These are phyloP conservation scores for Testicularia cyperi DNA, from an alignment of 1,284 basidiomycete species.

Conservation along the genomic window DNA sequence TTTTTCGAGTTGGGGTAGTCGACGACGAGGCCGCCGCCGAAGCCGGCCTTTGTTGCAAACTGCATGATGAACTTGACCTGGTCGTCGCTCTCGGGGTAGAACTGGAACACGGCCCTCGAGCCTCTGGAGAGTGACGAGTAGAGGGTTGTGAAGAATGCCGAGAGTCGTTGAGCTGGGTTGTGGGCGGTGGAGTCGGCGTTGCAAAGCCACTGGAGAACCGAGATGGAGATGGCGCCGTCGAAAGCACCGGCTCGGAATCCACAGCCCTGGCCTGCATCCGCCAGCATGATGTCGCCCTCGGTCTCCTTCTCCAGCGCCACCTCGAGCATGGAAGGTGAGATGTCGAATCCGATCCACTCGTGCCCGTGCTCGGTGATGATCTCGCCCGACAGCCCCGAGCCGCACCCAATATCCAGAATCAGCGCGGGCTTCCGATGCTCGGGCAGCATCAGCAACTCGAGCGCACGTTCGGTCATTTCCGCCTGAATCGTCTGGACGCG, in stretches of 20 bases:
- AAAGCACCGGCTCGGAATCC: conserved; percentile 92
- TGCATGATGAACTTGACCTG: conserved; percentile 75
- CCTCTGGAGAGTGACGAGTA: conserved; percentile 89
- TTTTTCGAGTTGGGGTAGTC: conserved; percentile 66
- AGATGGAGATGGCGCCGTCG: conserved; percentile 97
- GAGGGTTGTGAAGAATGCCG: conserved; percentile 93
- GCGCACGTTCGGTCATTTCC: conserved; percentile 93
- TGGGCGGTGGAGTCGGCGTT: conserved; percentile 93
- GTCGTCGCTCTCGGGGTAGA: conserved; percentile 58
- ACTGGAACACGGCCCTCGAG: conserved; percentile 79
- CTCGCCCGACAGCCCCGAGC: conserved; percentile 96
- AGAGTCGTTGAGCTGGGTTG: conserved; percentile 86
- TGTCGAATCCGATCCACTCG: conserved; percentile 90
- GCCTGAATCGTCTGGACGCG: conserved; percentile 96
- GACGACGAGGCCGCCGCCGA: conserved; percentile 93
- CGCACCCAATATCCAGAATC: conserved; percentile 94
- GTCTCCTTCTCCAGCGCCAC: conserved; percentile 57
- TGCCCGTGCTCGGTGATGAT: conserved; percentile 93
- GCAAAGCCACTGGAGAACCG: conserved; percentile 96
- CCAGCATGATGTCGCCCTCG: conserved; percentile 59
- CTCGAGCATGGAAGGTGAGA: conserved; percentile 84
- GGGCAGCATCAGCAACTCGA: conserved; percentile 85
- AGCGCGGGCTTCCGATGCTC: conserved; percentile 60
- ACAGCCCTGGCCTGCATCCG: conserved; percentile 63
- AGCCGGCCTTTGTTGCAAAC: conserved; percentile 89